phyloP scores from a whole-genome alignment of 148 eudicot genomes.

The Vaccinium darrowii region DNA sequence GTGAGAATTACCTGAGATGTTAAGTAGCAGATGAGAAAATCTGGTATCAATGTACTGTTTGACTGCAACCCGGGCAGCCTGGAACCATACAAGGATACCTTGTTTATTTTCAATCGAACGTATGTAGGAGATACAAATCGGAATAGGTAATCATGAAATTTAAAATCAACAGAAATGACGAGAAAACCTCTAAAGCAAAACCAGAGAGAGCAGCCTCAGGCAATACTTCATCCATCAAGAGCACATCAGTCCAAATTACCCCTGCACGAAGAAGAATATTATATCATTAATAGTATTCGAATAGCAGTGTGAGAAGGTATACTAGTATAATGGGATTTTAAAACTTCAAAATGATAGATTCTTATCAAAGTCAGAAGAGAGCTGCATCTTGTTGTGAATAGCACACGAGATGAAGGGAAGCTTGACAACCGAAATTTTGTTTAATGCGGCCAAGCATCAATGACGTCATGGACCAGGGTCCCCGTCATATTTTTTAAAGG shows the following conservation, averaged over 20 bases:
- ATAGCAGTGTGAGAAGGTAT: not conserved
- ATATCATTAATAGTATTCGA: not conserved
- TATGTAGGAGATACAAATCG: not conserved
- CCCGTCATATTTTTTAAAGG: not conserved
- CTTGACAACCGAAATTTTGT: not conserved
- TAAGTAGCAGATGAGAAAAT: conserved; percentile 63
- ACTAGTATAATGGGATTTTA: not conserved
- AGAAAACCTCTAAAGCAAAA: conserved; percentile 70
- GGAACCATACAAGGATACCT: conserved; percentile 21
- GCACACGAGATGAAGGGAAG: not conserved
- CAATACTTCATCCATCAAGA: conserved; percentile 86
- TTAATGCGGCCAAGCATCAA: not conserved
- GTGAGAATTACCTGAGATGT: conserved; percentile 61
- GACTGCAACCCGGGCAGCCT: conserved; percentile 76
- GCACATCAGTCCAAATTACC: conserved; percentile 82
- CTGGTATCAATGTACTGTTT: conserved; percentile 58
- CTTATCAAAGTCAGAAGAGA: not conserved
- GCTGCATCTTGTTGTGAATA: not conserved
- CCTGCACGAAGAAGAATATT: conserved; percentile 41
- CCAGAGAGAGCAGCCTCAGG: conserved; percentile 83
- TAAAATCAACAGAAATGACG: conserved; percentile 6
- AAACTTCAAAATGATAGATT: not conserved
- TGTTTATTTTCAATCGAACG: not conserved
- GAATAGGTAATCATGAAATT: conserved; percentile 19
- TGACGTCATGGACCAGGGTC: not conserved